A percentile compares a stretch with the other conserved stretches of the same genome.
These are phyloP conservation scores for Phlebiopsis flavidoalba DNA, from an alignment of 768 basidiomycete species.

Conservation along the genomic window DNA sequence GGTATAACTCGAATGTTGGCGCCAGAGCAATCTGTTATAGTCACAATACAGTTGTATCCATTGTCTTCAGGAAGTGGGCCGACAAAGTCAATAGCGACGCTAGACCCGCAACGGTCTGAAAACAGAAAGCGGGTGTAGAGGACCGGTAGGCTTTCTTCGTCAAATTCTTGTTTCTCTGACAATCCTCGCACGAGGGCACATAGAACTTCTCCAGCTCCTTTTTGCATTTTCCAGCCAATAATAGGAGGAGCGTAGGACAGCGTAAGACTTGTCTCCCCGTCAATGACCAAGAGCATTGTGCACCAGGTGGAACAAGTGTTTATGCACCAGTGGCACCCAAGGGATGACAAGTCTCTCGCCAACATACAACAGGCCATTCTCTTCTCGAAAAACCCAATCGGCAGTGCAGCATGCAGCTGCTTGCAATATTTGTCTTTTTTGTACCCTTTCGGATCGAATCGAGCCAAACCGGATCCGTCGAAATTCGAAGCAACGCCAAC, in stretches of 20 bases:
- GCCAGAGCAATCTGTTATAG: slow-evolving; percentile 17
- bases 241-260: slow-evolving; percentile 9
- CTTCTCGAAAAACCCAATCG: background rate
- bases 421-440: background rate
- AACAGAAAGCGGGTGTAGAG: slow-evolving; percentile 19
- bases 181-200: slow-evolving; percentile 27
- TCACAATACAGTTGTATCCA: slow-evolving; percentile 22
- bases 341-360: slow-evolving; percentile 19
- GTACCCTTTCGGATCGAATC: background rate
- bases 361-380: slow-evolving; percentile 15
- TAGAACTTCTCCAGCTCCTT: slow-evolving; percentile 25
- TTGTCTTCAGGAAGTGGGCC: slow-evolving; percentile 23
- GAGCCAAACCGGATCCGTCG: background rate
- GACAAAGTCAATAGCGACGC: slow-evolving; percentile 27
- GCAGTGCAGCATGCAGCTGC: background rate
- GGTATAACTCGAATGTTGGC: slow-evolving; percentile 13
- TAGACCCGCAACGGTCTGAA: slow-evolving; percentile 1
- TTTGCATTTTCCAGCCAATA: slow-evolving; percentile 28
- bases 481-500: background rate
- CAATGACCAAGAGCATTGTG: slow-evolving; percentile 20
- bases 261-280: slow-evolving; percentile 18
- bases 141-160: slow-evolving; percentile 16
- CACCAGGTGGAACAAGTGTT: slow-evolving; percentile 14
- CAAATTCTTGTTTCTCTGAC: slow-evolving; percentile 29
- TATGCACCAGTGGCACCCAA: slow-evolving; percentile 3